These are phyloP conservation scores for Chlamydomonas sp. DNA, from an alignment of 139 green algal species.

Conservation along the genomic window DNA sequence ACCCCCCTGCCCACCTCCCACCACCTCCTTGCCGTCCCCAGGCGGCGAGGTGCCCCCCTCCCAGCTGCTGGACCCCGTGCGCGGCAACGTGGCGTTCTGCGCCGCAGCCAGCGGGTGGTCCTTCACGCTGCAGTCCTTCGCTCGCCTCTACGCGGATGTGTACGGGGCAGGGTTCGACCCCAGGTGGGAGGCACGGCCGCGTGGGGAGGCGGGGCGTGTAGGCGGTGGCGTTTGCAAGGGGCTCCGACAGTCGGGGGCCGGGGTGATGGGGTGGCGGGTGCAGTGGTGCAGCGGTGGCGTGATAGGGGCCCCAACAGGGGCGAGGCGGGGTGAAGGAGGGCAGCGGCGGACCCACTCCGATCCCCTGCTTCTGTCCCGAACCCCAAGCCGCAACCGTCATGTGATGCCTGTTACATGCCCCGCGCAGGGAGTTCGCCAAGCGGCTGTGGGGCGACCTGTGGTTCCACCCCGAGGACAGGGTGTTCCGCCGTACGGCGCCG, in stretches of 20 bases:
- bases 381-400: too few relatives aligned
- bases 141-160: slow-evolving; percentile 83
- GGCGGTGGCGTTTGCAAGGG: too few relatives aligned
- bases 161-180: slow-evolving; percentile 54
- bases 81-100: slow-evolving; percentile 94
- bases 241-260: too few relatives aligned
- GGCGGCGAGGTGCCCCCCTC: slow-evolving; percentile 36
- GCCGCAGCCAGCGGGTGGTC: slow-evolving; percentile 81
- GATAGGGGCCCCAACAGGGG: too few relatives aligned
- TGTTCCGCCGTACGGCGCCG: slow-evolving; percentile 82
- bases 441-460: slow-evolving; percentile 97
- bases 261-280: too few relatives aligned
- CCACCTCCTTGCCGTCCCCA: not conserved
- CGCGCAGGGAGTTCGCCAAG: slow-evolving; percentile 67
- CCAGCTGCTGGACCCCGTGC: slow-evolving; percentile 74
- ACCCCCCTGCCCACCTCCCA: not conserved
- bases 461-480: slow-evolving; percentile 82
- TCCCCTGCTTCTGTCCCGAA: not conserved
- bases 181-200: slow-evolving; percentile 33
- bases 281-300: too few relatives aligned
- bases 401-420: not conserved
- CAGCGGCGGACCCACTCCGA: too few relatives aligned
- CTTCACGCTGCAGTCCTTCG: slow-evolving; percentile 95
- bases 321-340: too few relatives aligned
- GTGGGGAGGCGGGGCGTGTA: not conserved